A percentile compares a stretch with the other conserved stretches of the same genome.
phyloP scores from a whole-genome alignment of 495 filamentous ascomycete species.

The Penicillium robsamsonii region DNA sequence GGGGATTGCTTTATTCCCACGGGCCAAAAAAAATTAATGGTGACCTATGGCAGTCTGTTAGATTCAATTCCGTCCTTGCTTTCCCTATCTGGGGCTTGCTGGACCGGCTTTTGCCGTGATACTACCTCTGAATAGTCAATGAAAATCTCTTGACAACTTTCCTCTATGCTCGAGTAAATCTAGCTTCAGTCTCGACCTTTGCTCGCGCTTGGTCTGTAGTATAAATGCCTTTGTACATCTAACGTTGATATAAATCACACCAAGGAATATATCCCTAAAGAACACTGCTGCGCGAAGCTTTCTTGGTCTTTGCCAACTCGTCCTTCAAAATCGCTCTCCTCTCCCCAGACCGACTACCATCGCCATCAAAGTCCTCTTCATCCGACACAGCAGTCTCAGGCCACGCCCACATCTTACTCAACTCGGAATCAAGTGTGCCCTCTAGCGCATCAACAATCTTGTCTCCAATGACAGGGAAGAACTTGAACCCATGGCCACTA shows the following conservation, averaged over 20 bases:
- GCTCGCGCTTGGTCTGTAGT: neutral
- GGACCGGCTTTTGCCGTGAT: slow-evolving; percentile 18
- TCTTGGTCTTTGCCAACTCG: slow-evolving; percentile 42
- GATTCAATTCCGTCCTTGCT: slow-evolving; percentile 16
- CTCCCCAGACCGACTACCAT: slow-evolving; percentile 42
- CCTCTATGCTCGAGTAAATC: neutral
- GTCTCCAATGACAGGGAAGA: slow-evolving; percentile 80
- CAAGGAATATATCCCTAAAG: slow-evolving; percentile 20
- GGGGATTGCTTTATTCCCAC: slow-evolving; percentile 16
- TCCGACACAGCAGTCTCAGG: slow-evolving; percentile 27
- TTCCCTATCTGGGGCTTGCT: slow-evolving; percentile 7
- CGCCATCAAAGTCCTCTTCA: slow-evolving; percentile 44
- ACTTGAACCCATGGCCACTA: slow-evolving; percentile 86
- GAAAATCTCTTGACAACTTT: slow-evolving; percentile 11
- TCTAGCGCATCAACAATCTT: slow-evolving; percentile 68
- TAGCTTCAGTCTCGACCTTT: neutral
- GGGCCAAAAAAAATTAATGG: slow-evolving; percentile 31
- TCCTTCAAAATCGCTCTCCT: slow-evolving; percentile 35
- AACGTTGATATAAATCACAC: neutral
- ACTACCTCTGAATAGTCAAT: slow-evolving; percentile 20
- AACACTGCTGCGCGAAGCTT: slow-evolving; percentile 23
- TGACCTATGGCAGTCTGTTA: slow-evolving; percentile 13
- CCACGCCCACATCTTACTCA: slow-evolving; percentile 71
- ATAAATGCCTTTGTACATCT: neutral
- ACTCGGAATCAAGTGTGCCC: slow-evolving; percentile 53